Evolutionary conservation across 441 rosid species (phyloP).

Genomic region (Euphorbia celastroides): DNA sequence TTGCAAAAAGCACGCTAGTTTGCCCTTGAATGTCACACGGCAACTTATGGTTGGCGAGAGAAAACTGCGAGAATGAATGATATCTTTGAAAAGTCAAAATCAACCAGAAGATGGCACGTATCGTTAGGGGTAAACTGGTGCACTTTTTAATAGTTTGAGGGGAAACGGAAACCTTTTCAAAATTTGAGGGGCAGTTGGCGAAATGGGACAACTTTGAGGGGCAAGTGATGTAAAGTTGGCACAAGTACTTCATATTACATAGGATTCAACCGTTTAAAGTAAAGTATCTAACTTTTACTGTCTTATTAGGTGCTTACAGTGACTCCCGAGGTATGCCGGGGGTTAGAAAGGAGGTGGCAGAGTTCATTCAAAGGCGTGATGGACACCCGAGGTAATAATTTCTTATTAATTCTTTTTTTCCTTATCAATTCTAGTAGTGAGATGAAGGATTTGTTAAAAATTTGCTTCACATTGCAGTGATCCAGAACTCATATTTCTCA

Average conservation of each 20-base stretch:
- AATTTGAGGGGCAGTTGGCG: too few species aligned
- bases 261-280: not conserved
- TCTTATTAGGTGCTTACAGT: conserved; percentile 79
- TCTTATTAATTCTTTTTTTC: not conserved
- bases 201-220: too few species aligned
- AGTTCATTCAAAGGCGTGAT: conserved; percentile 86
- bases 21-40: too few species aligned
- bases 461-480: conserved; percentile 51
- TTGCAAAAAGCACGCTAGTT: too few species aligned
- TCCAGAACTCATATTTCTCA: conserved; percentile 89
- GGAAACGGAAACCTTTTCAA: too few species aligned
- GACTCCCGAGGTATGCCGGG: conserved; percentile 94
- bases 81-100: too few species aligned
- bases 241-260: not conserved
- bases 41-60: too few species aligned
- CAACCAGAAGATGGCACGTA: too few species aligned
- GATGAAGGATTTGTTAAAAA: conserved; percentile 9
- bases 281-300: conserved; percentile 5
- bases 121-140: too few species aligned
- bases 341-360: conserved; percentile 89
- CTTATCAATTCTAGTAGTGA: conserved; percentile 4
- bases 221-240: too few species aligned
- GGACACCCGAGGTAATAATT: conserved; percentile 82
- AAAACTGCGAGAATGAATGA: too few species aligned
- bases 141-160: too few species aligned